Percentiles rank a stretch among this genome's conserved stretches.
Conservation (phyloP, 2,329 filamentous ascomycete genomes). For the Davidsoniella eucalypti region DNA sequence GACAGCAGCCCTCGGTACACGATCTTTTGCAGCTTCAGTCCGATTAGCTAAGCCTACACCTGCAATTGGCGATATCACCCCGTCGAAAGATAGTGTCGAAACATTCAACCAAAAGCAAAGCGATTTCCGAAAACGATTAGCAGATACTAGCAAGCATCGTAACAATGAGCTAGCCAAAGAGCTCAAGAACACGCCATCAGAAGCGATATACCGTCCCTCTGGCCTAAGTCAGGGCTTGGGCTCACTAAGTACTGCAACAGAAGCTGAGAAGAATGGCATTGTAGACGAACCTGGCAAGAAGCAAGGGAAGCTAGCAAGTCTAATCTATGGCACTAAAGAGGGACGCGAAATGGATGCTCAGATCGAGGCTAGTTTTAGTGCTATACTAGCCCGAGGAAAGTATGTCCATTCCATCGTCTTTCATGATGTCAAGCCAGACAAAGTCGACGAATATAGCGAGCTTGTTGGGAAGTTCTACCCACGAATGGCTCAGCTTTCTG, state of each 20-base stretch:
- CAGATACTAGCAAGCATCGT: conserved; percentile 57
- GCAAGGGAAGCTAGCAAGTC: conserved; percentile 57
- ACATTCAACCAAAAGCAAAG: conserved; percentile 72
- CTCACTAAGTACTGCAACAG: conserved; percentile 45
- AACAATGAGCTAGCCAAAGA: conserved; percentile 7
- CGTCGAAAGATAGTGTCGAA: conserved; percentile 45
- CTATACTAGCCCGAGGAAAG: conserved; percentile 87
- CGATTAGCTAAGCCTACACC: conserved; percentile 36
- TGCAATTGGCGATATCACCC: conserved; percentile 70
- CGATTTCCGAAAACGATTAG: conserved; percentile 69
- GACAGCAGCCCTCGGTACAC: conserved; percentile 22
- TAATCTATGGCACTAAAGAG: conserved; percentile 96
- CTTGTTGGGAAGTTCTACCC: conserved; percentile 88
- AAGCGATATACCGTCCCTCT: conserved; percentile 5
- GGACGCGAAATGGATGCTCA: conserved; percentile 87
- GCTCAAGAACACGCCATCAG: conserved; percentile 2
- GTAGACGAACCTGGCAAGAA: conserved; percentile 44
- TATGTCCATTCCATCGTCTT: conserved; percentile 97
- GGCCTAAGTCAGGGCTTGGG: conserved; percentile 30
- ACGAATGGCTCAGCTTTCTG: conserved; percentile 62
- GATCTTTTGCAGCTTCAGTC: conserved; percentile 15
- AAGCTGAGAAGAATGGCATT: conserved; percentile 10
- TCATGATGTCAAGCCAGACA: conserved; percentile 88
- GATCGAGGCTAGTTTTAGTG: conserved; percentile 89
- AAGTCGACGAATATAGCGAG: conserved; percentile 84